phyloP scores from a whole-genome alignment of 768 basidiomycete species.

The Tremella mesenterica region DNA sequence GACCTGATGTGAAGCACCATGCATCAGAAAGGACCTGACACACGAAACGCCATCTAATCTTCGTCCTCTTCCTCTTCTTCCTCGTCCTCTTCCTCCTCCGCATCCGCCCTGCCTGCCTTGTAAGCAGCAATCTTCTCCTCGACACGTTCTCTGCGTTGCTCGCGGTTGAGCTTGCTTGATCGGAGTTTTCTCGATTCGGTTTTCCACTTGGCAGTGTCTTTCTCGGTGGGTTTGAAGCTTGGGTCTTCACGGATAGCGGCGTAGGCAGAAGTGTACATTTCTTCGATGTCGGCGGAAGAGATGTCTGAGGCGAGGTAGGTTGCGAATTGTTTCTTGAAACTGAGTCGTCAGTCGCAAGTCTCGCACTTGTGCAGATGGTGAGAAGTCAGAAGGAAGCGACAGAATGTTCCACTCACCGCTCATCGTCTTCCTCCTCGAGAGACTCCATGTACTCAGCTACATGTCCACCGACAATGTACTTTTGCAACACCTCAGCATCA shows the following conservation, averaged over 20 bases:
- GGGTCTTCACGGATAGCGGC: slow-evolving; percentile 95
- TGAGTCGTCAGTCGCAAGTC: slow-evolving; percentile 35
- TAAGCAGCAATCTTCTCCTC: slow-evolving; percentile 83
- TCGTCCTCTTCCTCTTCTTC: slow-evolving; percentile 29
- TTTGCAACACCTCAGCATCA: slow-evolving; percentile 87
- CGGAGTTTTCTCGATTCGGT: slow-evolving; percentile 68
- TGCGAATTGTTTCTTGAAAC: slow-evolving; percentile 96
- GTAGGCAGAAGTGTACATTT: slow-evolving; percentile 85
- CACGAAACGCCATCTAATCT: slow-evolving; percentile 2
- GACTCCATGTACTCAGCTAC: slow-evolving; percentile 99
- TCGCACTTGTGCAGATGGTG: background rate
- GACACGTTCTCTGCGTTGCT: slow-evolving; percentile 69
- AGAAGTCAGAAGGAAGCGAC: background rate
- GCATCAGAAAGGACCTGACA: background rate
- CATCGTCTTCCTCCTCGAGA: slow-evolving; percentile 98
- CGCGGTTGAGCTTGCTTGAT: slow-evolving; percentile 60
- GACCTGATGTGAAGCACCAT: too few species aligned
- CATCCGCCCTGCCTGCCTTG: slow-evolving; percentile 52
- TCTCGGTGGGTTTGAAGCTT: slow-evolving; percentile 76
- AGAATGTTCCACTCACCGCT: slow-evolving; percentile 50
- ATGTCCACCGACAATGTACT: slow-evolving; percentile 96
- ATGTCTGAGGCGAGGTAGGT: slow-evolving; percentile 90
- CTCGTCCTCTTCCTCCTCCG: slow-evolving; percentile 33
- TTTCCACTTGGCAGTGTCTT: slow-evolving; percentile 78
- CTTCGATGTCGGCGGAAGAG: slow-evolving; percentile 93